These are phyloP conservation scores for Lumnitzera littorea DNA, from an alignment of 345 rosid genomes.

Conservation along the genomic window DNA sequence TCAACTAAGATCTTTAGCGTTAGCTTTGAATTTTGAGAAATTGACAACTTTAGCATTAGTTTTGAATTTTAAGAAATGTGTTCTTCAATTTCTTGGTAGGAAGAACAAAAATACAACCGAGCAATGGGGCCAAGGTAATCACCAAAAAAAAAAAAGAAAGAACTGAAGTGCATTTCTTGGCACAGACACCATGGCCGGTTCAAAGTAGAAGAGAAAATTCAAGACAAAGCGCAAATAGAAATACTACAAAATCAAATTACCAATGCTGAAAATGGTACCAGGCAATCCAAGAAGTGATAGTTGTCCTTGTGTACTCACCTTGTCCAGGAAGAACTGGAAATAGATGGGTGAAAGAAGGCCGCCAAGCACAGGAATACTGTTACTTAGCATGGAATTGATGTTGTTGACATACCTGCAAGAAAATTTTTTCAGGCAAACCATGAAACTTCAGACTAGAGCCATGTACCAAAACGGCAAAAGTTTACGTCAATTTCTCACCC, in stretches of 20 bases:
- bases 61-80: no score
- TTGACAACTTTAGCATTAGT: no score
- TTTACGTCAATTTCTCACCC: conserved; percentile 36
- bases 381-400: conserved; percentile 50
- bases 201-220: no score
- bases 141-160: no score
- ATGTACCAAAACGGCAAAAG: background rate
- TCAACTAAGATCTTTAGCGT: background rate
- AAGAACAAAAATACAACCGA: no score
- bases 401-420: conserved; percentile 66
- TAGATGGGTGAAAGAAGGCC: conserved; percentile 59
- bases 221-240: no score
- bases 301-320: conserved; percentile 28
- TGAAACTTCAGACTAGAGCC: background rate
- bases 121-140: no score
- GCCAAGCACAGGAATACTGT: conserved; percentile 58
- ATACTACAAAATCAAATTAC: background rate
- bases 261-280: background rate
- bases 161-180: no score
- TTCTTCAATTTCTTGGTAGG: no score
- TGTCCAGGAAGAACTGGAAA: conserved; percentile 78
- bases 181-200: no score
- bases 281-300: background rate
- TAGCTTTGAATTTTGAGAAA: no score
- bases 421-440: conserved; percentile 14